Evolutionary conservation across 805 yeast species (phyloP).

Genomic region (Candida alai): DNA sequence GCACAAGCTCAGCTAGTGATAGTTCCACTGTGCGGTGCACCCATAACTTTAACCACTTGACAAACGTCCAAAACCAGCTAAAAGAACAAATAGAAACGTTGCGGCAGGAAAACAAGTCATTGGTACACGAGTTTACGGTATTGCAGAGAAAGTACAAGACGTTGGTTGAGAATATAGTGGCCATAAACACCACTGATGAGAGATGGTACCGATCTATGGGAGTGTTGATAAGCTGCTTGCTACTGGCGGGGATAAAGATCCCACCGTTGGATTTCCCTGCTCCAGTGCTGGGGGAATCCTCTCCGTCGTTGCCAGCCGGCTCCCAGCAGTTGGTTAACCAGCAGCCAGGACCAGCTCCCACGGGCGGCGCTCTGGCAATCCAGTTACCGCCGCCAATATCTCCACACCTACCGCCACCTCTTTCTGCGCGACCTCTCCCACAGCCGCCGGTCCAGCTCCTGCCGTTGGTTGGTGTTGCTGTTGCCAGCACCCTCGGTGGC

Average conservation of each 20-base stretch:
- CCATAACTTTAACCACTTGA: constrained; percentile 12
- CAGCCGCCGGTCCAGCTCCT: too few species aligned
- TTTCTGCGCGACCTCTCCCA: too few species aligned
- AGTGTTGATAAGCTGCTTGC: constrained; percentile 45
- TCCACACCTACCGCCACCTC: constrained; percentile 1
- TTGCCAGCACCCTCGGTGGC: too few species aligned
- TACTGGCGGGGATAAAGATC: constrained; percentile 61
- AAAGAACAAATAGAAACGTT: constrained; percentile 31
- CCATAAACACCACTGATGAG: constrained; percentile 55
- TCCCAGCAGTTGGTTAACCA: constrained; percentile 1
- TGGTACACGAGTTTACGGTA: constrained; percentile 33
- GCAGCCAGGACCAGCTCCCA: neutral
- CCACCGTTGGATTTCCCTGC: constrained; percentile 60
- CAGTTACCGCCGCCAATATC: too few species aligned
- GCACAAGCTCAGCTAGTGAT: neutral
- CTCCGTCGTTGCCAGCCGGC: neutral
- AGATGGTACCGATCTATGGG: constrained; percentile 51
- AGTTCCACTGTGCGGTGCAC: constrained; percentile 1
- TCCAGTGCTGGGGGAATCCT: constrained; percentile 20
- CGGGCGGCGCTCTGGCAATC: too few species aligned
- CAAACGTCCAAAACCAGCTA: constrained; percentile 14
- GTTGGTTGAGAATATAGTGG: constrained; percentile 56
- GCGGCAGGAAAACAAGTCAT: constrained; percentile 27
- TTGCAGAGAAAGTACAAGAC: constrained; percentile 60
- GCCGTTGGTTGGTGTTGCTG: too few species aligned